Conservation (phyloP, 1,139 yeast species). For the Scheffersomyces parashehatae region DNA sequence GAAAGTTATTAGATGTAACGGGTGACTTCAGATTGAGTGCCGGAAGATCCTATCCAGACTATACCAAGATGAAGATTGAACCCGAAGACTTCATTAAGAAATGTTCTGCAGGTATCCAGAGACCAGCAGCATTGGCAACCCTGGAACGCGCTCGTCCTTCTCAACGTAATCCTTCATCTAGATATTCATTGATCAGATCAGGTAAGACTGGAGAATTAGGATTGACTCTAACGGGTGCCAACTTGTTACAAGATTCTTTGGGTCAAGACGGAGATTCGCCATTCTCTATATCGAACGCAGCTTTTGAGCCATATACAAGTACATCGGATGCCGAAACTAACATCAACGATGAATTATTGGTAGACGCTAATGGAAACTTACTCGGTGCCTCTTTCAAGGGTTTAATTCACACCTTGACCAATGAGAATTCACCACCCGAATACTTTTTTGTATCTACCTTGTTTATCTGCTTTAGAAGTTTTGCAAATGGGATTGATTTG, state of each 20-base stretch:
- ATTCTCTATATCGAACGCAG: conserved; percentile 43
- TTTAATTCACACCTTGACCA: conserved; percentile 67
- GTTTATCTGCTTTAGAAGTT: conserved; percentile 76
- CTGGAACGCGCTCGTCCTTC: conserved; percentile 1
- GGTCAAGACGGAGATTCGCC: conserved; percentile 44
- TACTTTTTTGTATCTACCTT: conserved; percentile 74
- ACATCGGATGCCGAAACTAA: conserved; percentile 12
- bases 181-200: conserved; percentile 64
- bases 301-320: conserved; percentile 35
- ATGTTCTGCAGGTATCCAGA: conserved; percentile 58
- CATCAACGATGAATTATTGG: conserved; percentile 46
- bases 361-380: conserved; percentile 52
- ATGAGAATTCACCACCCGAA: conserved; percentile 69
- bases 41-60: conserved; percentile 74
- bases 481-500: conserved; percentile 68
- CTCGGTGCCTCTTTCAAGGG: conserved; percentile 83
- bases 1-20: conserved; percentile 47
- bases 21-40: conserved; percentile 73
- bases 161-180: conserved; percentile 18
- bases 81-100: conserved; percentile 61
- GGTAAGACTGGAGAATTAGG: conserved; percentile 56
- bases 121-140: conserved; percentile 3
- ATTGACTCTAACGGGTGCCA: conserved; percentile 60
- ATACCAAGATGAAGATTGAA: conserved; percentile 55
- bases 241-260: conserved; percentile 50